Evolutionary conservation across 352 stramenopile genomes (phyloP), one percentile per base, ranked within the genome.

Genomic region (Phytophthora ohioensis): DNA sequence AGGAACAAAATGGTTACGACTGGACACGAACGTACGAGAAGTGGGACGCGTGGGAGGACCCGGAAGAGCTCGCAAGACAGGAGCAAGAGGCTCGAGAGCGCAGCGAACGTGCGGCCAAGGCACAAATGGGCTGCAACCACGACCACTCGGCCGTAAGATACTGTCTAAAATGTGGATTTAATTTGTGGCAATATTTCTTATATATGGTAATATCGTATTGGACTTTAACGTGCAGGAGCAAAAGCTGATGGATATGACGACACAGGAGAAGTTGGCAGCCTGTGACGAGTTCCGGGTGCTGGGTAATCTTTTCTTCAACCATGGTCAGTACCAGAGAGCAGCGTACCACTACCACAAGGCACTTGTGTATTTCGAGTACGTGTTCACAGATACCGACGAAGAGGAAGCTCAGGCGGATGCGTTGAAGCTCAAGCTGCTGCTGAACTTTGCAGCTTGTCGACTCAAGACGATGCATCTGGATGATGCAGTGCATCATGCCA

Each of bases 241-340:
- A 81, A 89, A 86, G 65, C 75, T 96, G 51, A 96, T 96, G 88
- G 88, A 96, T 61, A 94, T 94, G 88, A 83, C 73, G 9, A 92
- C 87, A 3, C 30, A 57, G 11, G 76, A 73, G 12, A 96, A 96
- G 54, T 52, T 93, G n/a, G 13, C 46, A 9, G 54, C 75, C 43
- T 94, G 88, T 64, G 85, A 93, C 54, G 74, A 89, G 47, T 92
- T 93, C 55, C 80, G 85, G 7, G 63, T 75, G 4, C 64, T 96
- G 5, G 88, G 88, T 3, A 94, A 93, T 55, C 62, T 73, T 30
- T 94, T 96, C 69, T 94, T 91, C 63, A 68, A 72, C 41, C 87
- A 96, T 45, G 88, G 87, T 3, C 87, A 96, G 77, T 94, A 87
- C 62, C 85, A 94, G 59, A 84, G 87, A 67, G 88, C 88, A 0